Conservation (phyloP, 139 green algal genomes). For the Chlorella sp. region DNA sequence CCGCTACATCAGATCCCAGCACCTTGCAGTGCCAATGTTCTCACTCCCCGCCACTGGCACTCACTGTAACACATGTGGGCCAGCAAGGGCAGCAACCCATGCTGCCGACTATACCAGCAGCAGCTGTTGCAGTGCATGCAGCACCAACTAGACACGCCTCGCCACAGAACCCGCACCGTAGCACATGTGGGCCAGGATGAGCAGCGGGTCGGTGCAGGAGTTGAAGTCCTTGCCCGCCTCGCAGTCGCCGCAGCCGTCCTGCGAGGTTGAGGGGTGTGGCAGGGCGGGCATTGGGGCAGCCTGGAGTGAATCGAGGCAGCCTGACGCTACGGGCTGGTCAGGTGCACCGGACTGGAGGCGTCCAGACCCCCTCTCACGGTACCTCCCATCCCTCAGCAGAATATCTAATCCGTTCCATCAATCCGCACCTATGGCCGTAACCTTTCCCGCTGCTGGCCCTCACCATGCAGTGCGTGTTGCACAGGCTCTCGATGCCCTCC, state of each 20-base stretch:
- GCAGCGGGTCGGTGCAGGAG: constrained; percentile 20
- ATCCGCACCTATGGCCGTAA: too few species aligned
- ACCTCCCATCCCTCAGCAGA: too few species aligned
- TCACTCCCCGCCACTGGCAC: not conserved
- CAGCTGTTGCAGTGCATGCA: not conserved
- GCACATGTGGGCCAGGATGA: constrained; percentile 18
- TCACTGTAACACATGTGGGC: not conserved
- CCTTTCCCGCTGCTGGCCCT: too few species aligned
- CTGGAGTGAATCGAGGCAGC: too few species aligned
- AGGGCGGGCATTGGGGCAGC: too few species aligned
- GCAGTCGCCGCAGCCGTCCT: constrained; percentile 7
- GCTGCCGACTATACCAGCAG: not conserved
- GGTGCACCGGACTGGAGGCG: too few species aligned
- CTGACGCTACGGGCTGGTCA: too few species aligned
- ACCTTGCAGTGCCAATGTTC: not conserved
- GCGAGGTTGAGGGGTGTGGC: too few species aligned
- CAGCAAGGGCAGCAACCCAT: too few species aligned
- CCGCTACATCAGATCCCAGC: too few species aligned
- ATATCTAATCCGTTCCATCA: too few species aligned
- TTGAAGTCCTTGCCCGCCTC: not conserved
- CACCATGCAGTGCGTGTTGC: constrained; percentile 20
- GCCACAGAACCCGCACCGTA: not conserved
- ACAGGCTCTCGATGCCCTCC: constrained; percentile 22
- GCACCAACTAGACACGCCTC: not conserved
- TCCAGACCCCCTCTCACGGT: too few species aligned